A percentile compares a stretch with the other conserved stretches of the same genome.
These are phyloP conservation scores for Phytopythium boreale DNA, from an alignment of 352 stramenopile species.

Conservation along the genomic window DNA sequence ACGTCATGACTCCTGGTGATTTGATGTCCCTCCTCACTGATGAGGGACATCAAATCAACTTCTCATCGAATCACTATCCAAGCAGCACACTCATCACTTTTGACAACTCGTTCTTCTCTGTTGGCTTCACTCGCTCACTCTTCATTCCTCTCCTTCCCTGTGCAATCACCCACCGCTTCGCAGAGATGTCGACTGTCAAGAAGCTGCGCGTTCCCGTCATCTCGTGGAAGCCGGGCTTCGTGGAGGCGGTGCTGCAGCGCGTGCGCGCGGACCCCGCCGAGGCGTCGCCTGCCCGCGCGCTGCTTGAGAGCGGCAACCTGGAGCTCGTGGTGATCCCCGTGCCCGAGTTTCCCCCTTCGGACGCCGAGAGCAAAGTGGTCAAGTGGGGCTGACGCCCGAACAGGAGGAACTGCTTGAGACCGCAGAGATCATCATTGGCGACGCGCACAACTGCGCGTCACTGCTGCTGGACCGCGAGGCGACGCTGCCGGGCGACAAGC, in stretches of 20 bases:
- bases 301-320: conserved; percentile 37
- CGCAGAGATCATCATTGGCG: conserved; percentile 41
- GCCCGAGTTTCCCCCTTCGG: conserved; percentile 15
- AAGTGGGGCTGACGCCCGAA: conserved; percentile 24
- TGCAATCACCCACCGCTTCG: background rate
- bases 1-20: no score
- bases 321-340: conserved; percentile 37
- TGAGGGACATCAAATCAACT: background rate
- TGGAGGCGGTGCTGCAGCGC: conserved; percentile 29
- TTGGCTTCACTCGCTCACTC: background rate
- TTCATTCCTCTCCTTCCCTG: background rate
- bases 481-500: conserved; percentile 16
- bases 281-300: conserved; percentile 26
- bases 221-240: conserved; percentile 46
- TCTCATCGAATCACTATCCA: background rate
- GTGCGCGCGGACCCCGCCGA: conserved; percentile 14
- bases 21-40: no score
- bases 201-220: conserved; percentile 49
- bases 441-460: conserved; percentile 39
- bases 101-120: background rate
- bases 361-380: conserved; percentile 10
- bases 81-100: conserved; percentile 1
- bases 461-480: conserved; percentile 31
- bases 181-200: background rate
- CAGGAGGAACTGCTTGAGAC: conserved; percentile 31